Percentiles rank a stretch among this genome's conserved stretches.
Conservation (phyloP, 2,329 filamentous ascomycete species). For the Penicillium sp. region DNA sequence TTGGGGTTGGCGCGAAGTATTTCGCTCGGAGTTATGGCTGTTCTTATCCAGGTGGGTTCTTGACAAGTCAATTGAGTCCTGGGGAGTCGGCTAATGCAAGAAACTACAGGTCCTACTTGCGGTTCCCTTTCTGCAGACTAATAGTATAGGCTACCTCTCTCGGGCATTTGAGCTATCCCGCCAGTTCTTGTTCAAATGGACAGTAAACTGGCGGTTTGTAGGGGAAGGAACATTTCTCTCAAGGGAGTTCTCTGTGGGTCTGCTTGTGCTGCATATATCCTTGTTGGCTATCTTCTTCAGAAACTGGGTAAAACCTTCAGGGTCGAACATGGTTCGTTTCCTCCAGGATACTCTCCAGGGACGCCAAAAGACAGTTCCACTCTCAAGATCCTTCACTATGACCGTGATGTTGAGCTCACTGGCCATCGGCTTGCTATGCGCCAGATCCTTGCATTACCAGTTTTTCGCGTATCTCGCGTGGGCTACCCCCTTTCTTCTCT, state of each 20-base stretch:
- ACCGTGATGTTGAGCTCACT: constrained; percentile 75
- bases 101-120: constrained; percentile 49
- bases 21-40: constrained; percentile 67
- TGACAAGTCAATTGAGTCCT: background rate
- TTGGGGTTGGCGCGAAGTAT: constrained; percentile 65
- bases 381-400: constrained; percentile 71
- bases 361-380: constrained; percentile 52
- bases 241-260: constrained; percentile 61
- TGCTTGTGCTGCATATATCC: constrained; percentile 64
- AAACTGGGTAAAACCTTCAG: constrained; percentile 70
- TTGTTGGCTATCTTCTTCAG: constrained; percentile 66
- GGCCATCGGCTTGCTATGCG: constrained; percentile 77
- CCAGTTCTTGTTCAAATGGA: constrained; percentile 96
- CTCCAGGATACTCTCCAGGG: constrained; percentile 51
- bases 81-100: background rate
- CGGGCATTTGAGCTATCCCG: constrained; percentile 88
- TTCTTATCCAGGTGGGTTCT: constrained; percentile 68
- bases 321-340: constrained; percentile 57
- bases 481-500: constrained; percentile 83
- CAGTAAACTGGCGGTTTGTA: constrained; percentile 97
- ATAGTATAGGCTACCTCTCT: constrained; percentile 69
- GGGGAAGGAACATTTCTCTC: constrained; percentile 77
- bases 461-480: constrained; percentile 92
- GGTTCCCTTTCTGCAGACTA: constrained; percentile 64
- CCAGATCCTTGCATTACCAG: constrained; percentile 87